phyloP scores from a whole-genome alignment of 2,329 filamentous ascomycete genomes.

The Colletotrichum lindemuthianum region DNA sequence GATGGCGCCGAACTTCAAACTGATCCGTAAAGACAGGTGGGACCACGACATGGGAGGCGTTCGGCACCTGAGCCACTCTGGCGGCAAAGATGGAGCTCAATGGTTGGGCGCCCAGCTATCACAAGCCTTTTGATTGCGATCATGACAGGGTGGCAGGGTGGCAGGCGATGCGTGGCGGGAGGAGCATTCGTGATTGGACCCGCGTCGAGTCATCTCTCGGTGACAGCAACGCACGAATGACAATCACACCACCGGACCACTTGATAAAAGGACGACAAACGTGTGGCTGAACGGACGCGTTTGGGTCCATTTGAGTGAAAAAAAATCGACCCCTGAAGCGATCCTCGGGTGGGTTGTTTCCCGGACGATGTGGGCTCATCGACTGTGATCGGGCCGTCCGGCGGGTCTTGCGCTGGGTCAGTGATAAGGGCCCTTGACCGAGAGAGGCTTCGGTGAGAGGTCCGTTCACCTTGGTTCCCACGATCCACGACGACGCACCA shows the following conservation, averaged over 20 bases:
- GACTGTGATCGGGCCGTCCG: not conserved
- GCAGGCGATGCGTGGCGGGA: constrained; percentile 2
- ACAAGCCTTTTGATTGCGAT: too few relatives aligned
- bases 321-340: not conserved
- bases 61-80: too few relatives aligned
- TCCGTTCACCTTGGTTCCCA: too few relatives aligned
- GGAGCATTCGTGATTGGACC: constrained; percentile 3
- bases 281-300: constrained; percentile 11
- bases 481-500: too few relatives aligned
- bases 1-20: too few relatives aligned
- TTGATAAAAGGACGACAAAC: not conserved
- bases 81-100: too few relatives aligned
- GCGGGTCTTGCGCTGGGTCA: not conserved
- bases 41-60: too few relatives aligned
- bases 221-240: not conserved
- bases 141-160: too few relatives aligned
- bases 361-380: constrained; percentile 17
- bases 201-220: constrained; percentile 12
- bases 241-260: constrained; percentile 6
- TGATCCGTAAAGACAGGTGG: too few relatives aligned
- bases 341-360: constrained; percentile 3
- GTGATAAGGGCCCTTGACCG: not conserved
- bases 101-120: too few relatives aligned
- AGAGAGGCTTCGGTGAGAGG: not conserved
- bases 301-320: not conserved